Evolutionary conservation across 331 rosid species (phyloP), one percentile per base, ranked within the genome.

Genomic region (Arachis monticola): DNA sequence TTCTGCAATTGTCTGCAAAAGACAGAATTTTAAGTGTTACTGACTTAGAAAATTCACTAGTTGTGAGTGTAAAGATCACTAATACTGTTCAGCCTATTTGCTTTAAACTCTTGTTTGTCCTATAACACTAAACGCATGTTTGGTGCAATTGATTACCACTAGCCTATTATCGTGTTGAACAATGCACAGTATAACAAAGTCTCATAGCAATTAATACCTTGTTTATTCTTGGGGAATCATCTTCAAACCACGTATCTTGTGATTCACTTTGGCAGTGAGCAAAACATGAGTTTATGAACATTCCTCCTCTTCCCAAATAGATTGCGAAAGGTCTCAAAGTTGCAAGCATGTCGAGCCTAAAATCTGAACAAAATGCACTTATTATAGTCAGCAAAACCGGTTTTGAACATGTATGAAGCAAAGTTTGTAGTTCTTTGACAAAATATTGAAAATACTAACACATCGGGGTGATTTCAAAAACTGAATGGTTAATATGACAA

Each of bases 1-100:
- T 85, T 82, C 93, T 80, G 97, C 96, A 79, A 92, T 95, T 30
- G 91, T 92, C 99, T 94, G 85, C 12, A 61, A 80, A 83, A 78
- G 57, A 22, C 11, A 55, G 27, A 17, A 17, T 17, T 45, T 78
- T 55, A 77, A 61, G 32, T 51, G 56, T 50, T 4, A 32, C 62
- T 32, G 22, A 61, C 64, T 14, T 44, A n/a, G 47, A 64, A 67
- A 47, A 60, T 12, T 22, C 6, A 8, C 42, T 27, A 51, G 59
- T 63, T 31, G n/a, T 50, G 60, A 67, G 62, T 65, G 59, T 7
- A 58, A 48, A 22, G 2, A 57, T 30, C 13, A 27, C 55, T 10
- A 17, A 17, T 17, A 17, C 22, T 17, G 22, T 17, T 17, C 22
- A 17, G 22, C 22, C 12, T 32, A 31, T 27, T 71, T 41, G 59